Percentiles rank a stretch among this genome's conserved stretches.
Conservation (phyloP, 1,284 basidiomycete genomes). For the Sporisorium sorghi region DNA sequence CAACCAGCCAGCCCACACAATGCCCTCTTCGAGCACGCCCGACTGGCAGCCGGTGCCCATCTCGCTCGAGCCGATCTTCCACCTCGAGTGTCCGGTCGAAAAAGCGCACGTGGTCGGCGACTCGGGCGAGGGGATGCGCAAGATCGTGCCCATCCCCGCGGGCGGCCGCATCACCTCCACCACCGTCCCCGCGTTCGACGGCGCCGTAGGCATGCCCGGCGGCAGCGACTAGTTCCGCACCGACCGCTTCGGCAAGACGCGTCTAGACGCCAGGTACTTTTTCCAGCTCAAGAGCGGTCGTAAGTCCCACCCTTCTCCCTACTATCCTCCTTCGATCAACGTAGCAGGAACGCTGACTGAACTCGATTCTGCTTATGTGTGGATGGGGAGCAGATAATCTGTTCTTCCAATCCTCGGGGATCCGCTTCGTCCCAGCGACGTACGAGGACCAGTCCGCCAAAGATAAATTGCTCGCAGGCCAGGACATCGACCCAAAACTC, state of each 20-base stretch:
- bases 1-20: too few species aligned
- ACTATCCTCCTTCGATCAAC: too few species aligned
- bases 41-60: conserved; percentile 21
- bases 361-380: too few species aligned
- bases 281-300: conserved; percentile 33
- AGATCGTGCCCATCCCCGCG: conserved; percentile 35
- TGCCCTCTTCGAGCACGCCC: too few species aligned
- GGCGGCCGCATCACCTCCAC: conserved; percentile 21
- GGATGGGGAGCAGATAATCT: conserved; percentile 15
- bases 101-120: conserved; percentile 22
- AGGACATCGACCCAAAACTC: conserved; percentile 25
- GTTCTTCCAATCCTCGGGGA: conserved; percentile 34
- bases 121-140: conserved; percentile 35
- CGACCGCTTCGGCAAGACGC: conserved; percentile 30
- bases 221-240: conserved; percentile 44
- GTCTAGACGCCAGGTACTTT: conserved; percentile 42
- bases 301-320: conserved; percentile 6
- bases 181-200: conserved; percentile 26
- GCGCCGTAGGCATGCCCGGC: conserved; percentile 21
- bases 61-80: conserved; percentile 25
- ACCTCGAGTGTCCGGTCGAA: conserved; percentile 23
- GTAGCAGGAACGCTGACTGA: not conserved
- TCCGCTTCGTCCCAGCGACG: conserved; percentile 23
- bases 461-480: conserved; percentile 10
- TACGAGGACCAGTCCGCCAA: conserved; percentile 28